Conservation (phyloP, 2,329 filamentous ascomycete genomes). For the Sphaerostilbella broomeana region DNA sequence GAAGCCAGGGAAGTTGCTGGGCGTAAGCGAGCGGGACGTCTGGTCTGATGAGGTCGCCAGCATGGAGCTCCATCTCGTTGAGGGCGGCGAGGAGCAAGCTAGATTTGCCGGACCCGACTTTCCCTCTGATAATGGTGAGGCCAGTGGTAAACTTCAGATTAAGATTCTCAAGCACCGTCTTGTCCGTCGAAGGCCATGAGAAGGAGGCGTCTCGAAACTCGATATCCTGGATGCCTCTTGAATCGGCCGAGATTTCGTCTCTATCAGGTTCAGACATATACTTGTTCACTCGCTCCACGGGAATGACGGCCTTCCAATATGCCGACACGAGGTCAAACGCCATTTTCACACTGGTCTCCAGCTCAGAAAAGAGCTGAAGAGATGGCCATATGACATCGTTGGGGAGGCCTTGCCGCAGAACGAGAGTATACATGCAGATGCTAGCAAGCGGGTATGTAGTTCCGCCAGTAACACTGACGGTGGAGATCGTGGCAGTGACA, state of each 20-base stretch:
- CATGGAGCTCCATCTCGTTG: conserved; percentile 60
- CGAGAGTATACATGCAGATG: conserved; percentile 72
- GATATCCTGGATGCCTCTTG: conserved; percentile 33
- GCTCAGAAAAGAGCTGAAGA: conserved; percentile 69
- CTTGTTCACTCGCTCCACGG: conserved; percentile 71
- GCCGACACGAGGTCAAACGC: conserved; percentile 70
- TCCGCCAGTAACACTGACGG: conserved; percentile 65
- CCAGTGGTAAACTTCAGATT: conserved; percentile 41
- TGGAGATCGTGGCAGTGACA: conserved; percentile 46
- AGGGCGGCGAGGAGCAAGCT: conserved; percentile 53
- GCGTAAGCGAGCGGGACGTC: conserved; percentile 48
- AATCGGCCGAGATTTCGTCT: conserved; percentile 39
- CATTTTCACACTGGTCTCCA: conserved; percentile 67
- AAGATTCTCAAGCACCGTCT: conserved; percentile 43
- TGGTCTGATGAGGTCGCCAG: conserved; percentile 41
- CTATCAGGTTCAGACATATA: conserved; percentile 87
- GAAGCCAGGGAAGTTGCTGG: conserved; percentile 57
- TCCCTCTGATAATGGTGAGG: conserved; percentile 51
- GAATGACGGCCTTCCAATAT: conserved; percentile 74
- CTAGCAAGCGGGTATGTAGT: conserved; percentile 73
- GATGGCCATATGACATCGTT: conserved; percentile 85
- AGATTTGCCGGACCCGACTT: conserved; percentile 56
- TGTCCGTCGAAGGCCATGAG: conserved; percentile 65
- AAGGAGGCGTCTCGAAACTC: conserved; percentile 62
- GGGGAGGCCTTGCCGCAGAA: conserved; percentile 60